These are phyloP conservation scores for Cercophora sp. DNA, from an alignment of 495 filamentous ascomycete species.

Conservation along the genomic window DNA sequence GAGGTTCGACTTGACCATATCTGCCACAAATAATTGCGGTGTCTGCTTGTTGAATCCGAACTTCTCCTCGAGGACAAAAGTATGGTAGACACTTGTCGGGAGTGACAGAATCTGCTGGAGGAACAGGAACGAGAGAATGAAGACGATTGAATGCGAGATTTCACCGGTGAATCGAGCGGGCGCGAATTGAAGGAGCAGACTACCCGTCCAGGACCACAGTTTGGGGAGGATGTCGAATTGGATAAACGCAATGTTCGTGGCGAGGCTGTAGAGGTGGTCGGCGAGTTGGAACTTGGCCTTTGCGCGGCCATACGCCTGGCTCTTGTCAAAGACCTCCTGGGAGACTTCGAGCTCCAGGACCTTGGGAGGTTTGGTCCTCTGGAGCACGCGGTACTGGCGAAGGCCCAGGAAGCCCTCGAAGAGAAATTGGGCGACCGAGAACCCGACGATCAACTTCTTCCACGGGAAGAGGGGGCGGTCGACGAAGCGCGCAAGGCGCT, in stretches of 20 bases:
- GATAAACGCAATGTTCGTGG: constrained; percentile 82
- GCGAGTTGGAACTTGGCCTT: constrained; percentile 87
- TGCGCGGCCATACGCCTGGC: constrained; percentile 92
- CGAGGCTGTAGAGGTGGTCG: constrained; percentile 74
- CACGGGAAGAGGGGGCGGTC: constrained; percentile 93
- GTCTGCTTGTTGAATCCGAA: constrained; percentile 99
- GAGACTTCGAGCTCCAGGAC: constrained; percentile 81
- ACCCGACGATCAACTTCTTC: constrained; percentile 93
- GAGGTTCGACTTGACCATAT: constrained; percentile 87
- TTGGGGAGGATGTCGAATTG: constrained; percentile 86
- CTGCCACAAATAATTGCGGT: constrained; percentile 77
- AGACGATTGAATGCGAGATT: constrained; percentile 88
- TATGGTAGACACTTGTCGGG: constrained; percentile 84
- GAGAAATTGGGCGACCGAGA: constrained; percentile 81
- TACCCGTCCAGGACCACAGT: constrained; percentile 78
- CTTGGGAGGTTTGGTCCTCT: constrained; percentile 73
- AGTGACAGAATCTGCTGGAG: constrained; percentile 72
- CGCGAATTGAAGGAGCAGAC: constrained; percentile 65
- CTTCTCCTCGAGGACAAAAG: constrained; percentile 92
- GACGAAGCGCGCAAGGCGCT: constrained; percentile 70
- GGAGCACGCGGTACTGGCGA: constrained; percentile 82
- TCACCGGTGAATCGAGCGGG: constrained; percentile 81
- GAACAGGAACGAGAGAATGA: constrained; percentile 82
- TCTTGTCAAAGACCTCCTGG: constrained; percentile 89
- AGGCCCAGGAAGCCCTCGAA: constrained; percentile 81